phyloP scores from a whole-genome alignment of 2,329 filamentous ascomycete genomes.

The Apiospora rasikravindrae region DNA sequence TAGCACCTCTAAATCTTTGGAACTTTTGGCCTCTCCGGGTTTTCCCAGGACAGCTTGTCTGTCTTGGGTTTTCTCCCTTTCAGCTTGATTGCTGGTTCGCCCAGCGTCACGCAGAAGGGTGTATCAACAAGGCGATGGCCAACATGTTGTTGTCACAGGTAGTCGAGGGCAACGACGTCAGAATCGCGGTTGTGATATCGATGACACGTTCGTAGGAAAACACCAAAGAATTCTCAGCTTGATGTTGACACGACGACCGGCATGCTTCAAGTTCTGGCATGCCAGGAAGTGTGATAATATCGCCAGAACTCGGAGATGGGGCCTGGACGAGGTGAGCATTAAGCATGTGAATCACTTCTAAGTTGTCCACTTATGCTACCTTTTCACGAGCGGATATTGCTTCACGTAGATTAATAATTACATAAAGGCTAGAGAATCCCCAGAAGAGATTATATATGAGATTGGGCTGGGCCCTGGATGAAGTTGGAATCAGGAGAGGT shows the following conservation, averaged over 20 bases:
- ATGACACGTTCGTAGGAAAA: not conserved
- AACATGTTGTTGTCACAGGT: not conserved
- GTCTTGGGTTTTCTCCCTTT: conserved; percentile 12
- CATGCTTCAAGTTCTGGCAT: not conserved
- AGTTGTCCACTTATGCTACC: not conserved
- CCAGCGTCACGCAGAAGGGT: conserved; percentile 14
- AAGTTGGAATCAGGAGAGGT: not conserved
- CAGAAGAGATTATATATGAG: not conserved
- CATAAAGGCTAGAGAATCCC: not conserved
- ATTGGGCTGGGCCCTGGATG: not conserved
- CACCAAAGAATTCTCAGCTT: not conserved
- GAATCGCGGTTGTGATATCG: not conserved
- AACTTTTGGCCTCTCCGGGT: conserved; percentile 12
- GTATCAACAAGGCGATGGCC: no score
- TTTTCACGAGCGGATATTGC: not conserved
- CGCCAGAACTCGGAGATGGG: not conserved
- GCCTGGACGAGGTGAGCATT: not conserved
- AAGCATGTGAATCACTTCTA: no score
- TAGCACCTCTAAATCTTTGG: not conserved
- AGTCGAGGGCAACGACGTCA: not conserved
- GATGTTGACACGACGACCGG: not conserved
- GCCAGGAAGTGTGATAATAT: not conserved
- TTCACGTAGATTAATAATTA: not conserved
- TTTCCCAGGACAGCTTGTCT: conserved; percentile 1
- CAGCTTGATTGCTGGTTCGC: conserved; percentile 1